These are phyloP conservation scores for Scleromitrula shiraiana DNA, from an alignment of 2,329 filamentous ascomycete genomes.

Conservation along the genomic window DNA sequence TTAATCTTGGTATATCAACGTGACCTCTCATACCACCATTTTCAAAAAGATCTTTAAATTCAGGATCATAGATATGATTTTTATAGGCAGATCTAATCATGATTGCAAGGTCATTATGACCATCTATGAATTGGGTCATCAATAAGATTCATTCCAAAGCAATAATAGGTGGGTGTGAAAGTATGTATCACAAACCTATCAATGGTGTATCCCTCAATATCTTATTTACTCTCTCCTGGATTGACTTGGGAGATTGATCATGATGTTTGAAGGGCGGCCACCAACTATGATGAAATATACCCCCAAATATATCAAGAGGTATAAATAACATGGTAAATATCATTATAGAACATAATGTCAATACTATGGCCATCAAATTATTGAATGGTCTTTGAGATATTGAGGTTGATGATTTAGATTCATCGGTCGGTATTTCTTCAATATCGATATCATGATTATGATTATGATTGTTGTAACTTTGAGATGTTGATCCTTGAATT, in stretches of 20 bases:
- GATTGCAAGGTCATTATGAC: slow-evolving; percentile 82
- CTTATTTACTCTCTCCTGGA: slow-evolving; percentile 32
- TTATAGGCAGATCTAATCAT: slow-evolving; percentile 56
- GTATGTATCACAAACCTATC: slow-evolving; percentile 32
- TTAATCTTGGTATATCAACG: slow-evolving; percentile 71
- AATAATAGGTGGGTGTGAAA: too few relatives aligned
- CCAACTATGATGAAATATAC: background rate
- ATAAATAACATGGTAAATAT: slow-evolving; percentile 13
- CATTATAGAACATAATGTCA: slow-evolving; percentile 14
- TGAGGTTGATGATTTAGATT: too few relatives aligned
- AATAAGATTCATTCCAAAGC: too few relatives aligned
- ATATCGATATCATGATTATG: too few relatives aligned
- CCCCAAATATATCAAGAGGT: slow-evolving; percentile 4
- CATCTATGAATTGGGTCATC: slow-evolving; percentile 53
- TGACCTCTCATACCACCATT: slow-evolving; percentile 61
- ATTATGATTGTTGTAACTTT: slow-evolving; percentile 20
- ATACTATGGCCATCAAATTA: slow-evolving; percentile 6
- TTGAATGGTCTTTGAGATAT: slow-evolving; percentile 4
- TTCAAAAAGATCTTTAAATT: slow-evolving; percentile 69
- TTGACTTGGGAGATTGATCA: slow-evolving; percentile 19
- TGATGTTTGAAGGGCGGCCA: slow-evolving; percentile 9
- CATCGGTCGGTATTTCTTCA: background rate
- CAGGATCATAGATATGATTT: slow-evolving; percentile 69
- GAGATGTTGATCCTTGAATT: slow-evolving; percentile 20
- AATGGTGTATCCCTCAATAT: slow-evolving; percentile 40